Conservation (phyloP, 352 stramenopile genomes). For the Hyaloperonospora brassicae region DNA sequence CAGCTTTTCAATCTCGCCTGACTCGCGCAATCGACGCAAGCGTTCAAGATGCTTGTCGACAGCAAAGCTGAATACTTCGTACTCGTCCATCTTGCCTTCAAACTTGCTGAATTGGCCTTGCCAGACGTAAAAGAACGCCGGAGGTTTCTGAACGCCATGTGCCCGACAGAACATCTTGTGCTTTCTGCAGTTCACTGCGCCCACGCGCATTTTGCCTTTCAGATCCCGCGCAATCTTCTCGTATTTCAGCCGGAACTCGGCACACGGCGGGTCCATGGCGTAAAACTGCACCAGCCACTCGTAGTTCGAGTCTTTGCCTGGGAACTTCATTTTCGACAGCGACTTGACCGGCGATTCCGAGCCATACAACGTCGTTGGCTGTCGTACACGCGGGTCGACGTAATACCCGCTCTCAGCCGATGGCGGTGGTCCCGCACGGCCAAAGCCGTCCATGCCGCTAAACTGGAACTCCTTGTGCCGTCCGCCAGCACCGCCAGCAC, state of each 20-base stretch:
- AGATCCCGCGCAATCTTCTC: constrained; percentile 66
- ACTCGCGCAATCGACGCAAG: constrained; percentile 53
- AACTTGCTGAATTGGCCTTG: constrained; percentile 40
- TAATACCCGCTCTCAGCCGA: too few relatives aligned
- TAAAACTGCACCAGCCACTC: constrained; percentile 84
- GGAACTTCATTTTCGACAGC: constrained; percentile 71
- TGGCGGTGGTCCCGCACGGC: constrained; percentile 9
- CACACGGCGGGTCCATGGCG: constrained; percentile 37
- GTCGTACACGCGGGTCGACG: constrained; percentile 6
- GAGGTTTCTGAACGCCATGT: constrained; percentile 30
- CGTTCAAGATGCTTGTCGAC: constrained; percentile 72
- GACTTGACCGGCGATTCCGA: constrained; percentile 51
- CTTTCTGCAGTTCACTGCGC: constrained; percentile 73
- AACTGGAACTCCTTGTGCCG: constrained; percentile 73
- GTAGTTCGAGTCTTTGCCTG: constrained; percentile 53
- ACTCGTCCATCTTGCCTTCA: constrained; percentile 69
- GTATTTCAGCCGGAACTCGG: constrained; percentile 55
- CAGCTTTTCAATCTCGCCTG: constrained; percentile 63
- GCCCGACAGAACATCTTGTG: constrained; percentile 44
- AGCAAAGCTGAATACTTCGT: constrained; percentile 77
- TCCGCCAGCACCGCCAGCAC: constrained; percentile 7
- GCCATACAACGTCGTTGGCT: constrained; percentile 42
- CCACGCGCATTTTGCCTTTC: constrained; percentile 60
- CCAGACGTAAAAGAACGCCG: constrained; percentile 68
- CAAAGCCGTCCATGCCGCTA: constrained; percentile 71